Evolutionary conservation across 306 rosid genomes (phyloP).

Genomic region (Trichosanthes truncata): DNA sequence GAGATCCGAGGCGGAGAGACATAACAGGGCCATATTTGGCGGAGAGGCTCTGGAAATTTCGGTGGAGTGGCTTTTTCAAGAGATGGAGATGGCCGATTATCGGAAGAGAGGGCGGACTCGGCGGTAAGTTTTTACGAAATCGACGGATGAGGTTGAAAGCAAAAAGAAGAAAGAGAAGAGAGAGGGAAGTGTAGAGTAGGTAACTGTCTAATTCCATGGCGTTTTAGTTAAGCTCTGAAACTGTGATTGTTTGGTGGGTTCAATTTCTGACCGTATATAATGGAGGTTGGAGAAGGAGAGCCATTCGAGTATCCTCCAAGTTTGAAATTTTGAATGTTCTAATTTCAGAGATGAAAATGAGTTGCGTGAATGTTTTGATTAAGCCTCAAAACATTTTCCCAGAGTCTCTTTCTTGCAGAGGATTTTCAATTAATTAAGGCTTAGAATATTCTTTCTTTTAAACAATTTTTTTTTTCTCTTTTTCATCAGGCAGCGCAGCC

Average conservation of each 20-base stretch:
- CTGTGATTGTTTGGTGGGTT: background rate
- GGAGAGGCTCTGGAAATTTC: constrained; percentile 21
- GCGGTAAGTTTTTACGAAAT: constrained; percentile 37
- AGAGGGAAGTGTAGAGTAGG: background rate
- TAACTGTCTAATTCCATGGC: background rate
- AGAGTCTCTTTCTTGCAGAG: no score
- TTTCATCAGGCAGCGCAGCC: no score
- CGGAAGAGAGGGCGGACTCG: constrained; percentile 39
- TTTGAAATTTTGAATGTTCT: no score
- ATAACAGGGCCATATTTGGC: constrained; percentile 29
- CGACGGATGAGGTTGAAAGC: constrained; percentile 18
- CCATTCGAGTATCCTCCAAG: no score
- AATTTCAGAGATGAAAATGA: no score
- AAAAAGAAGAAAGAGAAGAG: constrained; percentile 3
- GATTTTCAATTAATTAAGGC: no score
- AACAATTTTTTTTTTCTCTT: no score
- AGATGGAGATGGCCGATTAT: constrained; percentile 52
- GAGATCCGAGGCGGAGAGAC: constrained; percentile 25
- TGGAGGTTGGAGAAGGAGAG: no score
- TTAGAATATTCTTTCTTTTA: no score
- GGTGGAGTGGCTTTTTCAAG: constrained; percentile 30
- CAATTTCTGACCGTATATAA: background rate
- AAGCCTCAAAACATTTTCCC: no score
- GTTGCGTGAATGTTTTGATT: no score
- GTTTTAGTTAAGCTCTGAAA: background rate